A percentile compares a stretch with the other conserved stretches of the same genome.
phyloP scores from a whole-genome alignment of 768 basidiomycete genomes.

The Amanita subjunquillea region DNA sequence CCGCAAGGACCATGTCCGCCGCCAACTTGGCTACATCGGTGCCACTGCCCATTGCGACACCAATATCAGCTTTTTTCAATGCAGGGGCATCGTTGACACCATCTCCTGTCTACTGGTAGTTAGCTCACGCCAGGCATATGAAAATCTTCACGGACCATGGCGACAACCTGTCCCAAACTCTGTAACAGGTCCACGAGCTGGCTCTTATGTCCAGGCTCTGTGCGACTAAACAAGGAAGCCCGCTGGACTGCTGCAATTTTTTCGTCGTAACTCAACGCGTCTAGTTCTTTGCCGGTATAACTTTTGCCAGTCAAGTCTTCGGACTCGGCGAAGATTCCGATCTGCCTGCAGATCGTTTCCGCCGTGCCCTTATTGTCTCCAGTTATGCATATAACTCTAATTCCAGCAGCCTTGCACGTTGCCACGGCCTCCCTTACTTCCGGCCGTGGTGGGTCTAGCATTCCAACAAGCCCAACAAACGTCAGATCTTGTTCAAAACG shows the following conservation, averaged over 20 bases:
- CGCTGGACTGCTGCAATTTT: slow-evolving; percentile 81
- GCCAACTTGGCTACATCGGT: slow-evolving; percentile 98
- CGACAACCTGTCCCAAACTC: slow-evolving; percentile 84
- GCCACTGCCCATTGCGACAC: slow-evolving; percentile 97
- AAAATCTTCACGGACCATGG: slow-evolving; percentile 54
- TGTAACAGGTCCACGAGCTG: slow-evolving; percentile 93
- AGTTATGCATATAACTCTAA: slow-evolving; percentile 94
- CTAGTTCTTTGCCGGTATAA: slow-evolving; percentile 89
- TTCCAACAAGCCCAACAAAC: slow-evolving; percentile 93
- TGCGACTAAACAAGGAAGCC: slow-evolving; percentile 86
- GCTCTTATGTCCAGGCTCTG: slow-evolving; percentile 91
- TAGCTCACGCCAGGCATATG: background rate
- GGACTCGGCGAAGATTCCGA: slow-evolving; percentile 81
- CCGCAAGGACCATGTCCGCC: slow-evolving; percentile 95
- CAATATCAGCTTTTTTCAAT: slow-evolving; percentile 93
- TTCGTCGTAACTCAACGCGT: slow-evolving; percentile 68
- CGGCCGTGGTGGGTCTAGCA: slow-evolving; percentile 96
- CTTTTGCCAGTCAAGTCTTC: slow-evolving; percentile 94
- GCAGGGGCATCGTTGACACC: slow-evolving; percentile 99
- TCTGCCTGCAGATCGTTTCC: slow-evolving; percentile 92
- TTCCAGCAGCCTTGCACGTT: slow-evolving; percentile 87
- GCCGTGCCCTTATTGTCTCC: slow-evolving; percentile 98
- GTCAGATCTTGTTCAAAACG: slow-evolving; percentile 88
- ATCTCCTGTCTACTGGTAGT: slow-evolving; percentile 66
- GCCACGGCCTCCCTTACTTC: slow-evolving; percentile 83